These are phyloP conservation scores for Rhodotorula paludigena DNA, from an alignment of 768 basidiomycete genomes.

Conservation along the genomic window DNA sequence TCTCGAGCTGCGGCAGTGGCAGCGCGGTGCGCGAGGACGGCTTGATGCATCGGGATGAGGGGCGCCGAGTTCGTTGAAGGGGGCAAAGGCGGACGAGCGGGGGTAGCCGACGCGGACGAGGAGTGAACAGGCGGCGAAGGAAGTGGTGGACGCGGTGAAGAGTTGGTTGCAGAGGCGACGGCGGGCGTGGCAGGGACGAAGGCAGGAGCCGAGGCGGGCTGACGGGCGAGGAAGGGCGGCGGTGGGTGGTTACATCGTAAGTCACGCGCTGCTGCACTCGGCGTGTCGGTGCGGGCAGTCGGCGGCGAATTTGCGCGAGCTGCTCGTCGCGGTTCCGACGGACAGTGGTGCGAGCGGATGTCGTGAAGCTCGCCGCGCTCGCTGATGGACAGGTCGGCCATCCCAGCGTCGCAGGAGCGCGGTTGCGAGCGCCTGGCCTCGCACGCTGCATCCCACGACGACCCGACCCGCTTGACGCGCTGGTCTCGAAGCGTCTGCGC, in stretches of 20 bases:
- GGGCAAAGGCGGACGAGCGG: not conserved
- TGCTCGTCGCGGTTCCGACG: no score
- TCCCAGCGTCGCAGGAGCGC: not conserved
- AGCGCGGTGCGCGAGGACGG: not conserved
- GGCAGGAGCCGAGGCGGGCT: not conserved
- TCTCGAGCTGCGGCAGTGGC: no score
- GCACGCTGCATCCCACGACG: no score
- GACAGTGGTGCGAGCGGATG: not conserved
- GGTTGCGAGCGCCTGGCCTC: no score
- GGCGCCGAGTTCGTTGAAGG: no score
- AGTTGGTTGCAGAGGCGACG: no score
- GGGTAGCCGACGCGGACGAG: not conserved
- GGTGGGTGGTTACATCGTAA: no score
- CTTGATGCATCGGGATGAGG: not conserved
- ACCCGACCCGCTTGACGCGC: not conserved
- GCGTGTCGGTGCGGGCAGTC: no score
- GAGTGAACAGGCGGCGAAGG: not conserved
- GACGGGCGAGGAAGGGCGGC: not conserved
- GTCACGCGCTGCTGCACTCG: no score
- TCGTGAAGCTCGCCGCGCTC: accelerated
- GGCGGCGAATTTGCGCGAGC: no score
- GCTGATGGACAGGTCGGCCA: not conserved
- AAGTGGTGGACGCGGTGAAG: no score
- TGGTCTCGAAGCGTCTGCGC: not conserved
- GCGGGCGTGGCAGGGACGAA: not conserved